Evolutionary conservation across 2,329 filamentous ascomycete genomes (phyloP), one percentile per base, ranked within the genome.

Genomic region (Aschersonia sp.): DNA sequence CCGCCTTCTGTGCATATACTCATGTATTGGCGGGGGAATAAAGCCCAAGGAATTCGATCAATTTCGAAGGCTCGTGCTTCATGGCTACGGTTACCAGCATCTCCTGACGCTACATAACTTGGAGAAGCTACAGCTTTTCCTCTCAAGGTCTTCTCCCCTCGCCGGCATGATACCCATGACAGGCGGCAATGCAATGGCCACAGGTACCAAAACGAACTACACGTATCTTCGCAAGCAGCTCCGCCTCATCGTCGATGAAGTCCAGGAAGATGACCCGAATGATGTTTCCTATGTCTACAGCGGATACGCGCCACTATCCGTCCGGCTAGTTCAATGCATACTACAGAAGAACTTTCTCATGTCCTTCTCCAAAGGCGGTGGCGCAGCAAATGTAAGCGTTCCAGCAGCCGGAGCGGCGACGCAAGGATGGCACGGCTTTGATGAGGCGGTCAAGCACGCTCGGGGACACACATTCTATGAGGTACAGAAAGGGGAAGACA

Each of bases 211-310:
- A 63, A 95, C 89, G 9, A 96, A 97, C 62, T 98, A 96, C 66
- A 82, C 80, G 5, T 85, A 87, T 55, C 70, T 97, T 5, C 83
- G 94, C 47, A 94, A 92, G 62, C 81, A 83, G 51, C 76, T 98
- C 11, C 80, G 84, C 32, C 76, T 98, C 12, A 94, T 96, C 60
- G 84, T 96, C 48, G 92, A 98, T 61, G 92, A 97, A 61, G 90
- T 98, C 40, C 89, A 94, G 60, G 92, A 98, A 64, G 82, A 92
- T 50, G 85, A 94, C 44, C 92, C 92, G 3, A 86, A 92, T 57
- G 92, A 98, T 57, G 83, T 97, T 51, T 85, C 89, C n/a, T 98
- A 98, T 58, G 89, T 96, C 9, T 98, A 97, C 66, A 94, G 87
- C 53, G 94, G 92, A 46, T 98, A 97, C 60, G 92, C 94, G 5